Percentiles rank a stretch among this genome's conserved stretches.
phyloP scores from a whole-genome alignment of 352 stramenopile species.

The Pelagophyceae sp. region DNA sequence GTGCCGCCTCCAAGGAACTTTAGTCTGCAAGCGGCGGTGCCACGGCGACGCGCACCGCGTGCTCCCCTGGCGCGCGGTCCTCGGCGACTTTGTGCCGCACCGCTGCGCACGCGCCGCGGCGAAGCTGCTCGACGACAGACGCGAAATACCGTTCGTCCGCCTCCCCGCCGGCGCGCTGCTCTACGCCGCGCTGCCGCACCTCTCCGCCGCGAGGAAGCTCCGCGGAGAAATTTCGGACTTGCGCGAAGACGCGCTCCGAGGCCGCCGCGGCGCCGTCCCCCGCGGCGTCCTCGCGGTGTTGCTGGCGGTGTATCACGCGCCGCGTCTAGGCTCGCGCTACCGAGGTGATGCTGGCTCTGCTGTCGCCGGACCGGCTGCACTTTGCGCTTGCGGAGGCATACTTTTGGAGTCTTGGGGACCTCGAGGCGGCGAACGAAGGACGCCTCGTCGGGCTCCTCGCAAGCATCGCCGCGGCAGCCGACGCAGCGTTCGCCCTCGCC shows the following conservation, averaged over 20 bases:
- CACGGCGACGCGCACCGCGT: neutral
- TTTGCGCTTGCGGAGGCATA: neutral
- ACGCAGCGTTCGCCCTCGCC: neutral
- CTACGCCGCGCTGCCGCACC: neutral
- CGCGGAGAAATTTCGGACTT: neutral
- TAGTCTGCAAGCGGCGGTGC: neutral
- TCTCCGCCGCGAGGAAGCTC: neutral
- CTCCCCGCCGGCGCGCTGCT: neutral
- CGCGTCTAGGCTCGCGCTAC: too few species aligned
- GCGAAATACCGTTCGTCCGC: neutral
- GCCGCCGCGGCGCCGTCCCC: neutral
- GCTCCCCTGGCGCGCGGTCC: neutral
- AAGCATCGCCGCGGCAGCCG: too few species aligned
- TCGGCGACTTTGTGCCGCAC: neutral
- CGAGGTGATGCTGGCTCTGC: neutral
- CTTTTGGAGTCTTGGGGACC: neutral
- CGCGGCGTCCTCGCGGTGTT: too few species aligned
- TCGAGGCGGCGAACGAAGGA: neutral
- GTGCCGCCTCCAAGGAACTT: neutral
- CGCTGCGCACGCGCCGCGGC: neutral
- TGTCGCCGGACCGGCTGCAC: neutral
- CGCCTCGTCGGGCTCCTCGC: neutral
- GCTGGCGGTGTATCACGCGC: too few species aligned
- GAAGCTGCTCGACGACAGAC: neutral
- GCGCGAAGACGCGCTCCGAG: neutral